phyloP scores from a whole-genome alignment of 148 eudicot genomes.

The Dianthus caryophyllus region DNA sequence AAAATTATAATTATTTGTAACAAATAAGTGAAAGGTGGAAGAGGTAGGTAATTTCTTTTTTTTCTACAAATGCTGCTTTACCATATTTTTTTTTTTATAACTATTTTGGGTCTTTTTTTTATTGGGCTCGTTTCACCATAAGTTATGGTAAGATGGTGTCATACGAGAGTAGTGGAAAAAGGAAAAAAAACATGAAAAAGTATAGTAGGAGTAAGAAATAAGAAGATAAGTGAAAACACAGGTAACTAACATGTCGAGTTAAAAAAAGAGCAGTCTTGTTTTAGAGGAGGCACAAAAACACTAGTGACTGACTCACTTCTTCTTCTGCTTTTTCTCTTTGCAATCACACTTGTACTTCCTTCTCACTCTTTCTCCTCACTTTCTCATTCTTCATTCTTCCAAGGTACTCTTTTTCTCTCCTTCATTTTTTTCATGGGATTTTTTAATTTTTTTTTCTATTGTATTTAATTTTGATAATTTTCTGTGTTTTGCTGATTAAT shows the following conservation, averaged over 20 bases:
- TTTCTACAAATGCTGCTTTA: too few species aligned
- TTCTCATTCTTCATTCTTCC: conserved; percentile 1
- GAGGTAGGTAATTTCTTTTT: too few species aligned
- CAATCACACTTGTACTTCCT: conserved; percentile 36
- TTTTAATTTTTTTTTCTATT: background rate
- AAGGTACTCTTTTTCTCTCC: conserved; percentile 1
- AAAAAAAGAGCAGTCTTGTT: conserved; percentile 3
- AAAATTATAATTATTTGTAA: too few species aligned
- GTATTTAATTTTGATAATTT: background rate
- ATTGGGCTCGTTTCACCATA: too few species aligned
- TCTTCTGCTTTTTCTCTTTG: too few species aligned
- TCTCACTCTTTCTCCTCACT: conserved; percentile 1
- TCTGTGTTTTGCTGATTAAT: background rate
- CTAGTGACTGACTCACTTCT: conserved; percentile 2
- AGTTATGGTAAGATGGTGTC: too few species aligned
- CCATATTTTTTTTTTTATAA: too few species aligned
- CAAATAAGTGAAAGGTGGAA: too few species aligned
- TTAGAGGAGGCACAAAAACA: conserved; percentile 1
- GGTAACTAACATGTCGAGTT: background rate
- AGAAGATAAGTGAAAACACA: background rate
- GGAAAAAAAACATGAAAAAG: too few species aligned
- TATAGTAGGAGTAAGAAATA: conserved; percentile 5
- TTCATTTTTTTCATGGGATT: background rate
- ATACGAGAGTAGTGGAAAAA: too few species aligned
- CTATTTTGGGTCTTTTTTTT: too few species aligned